Evolutionary conservation across 768 basidiomycete genomes (phyloP), one percentile per base, ranked within the genome.

Genomic region (Hericium alpestre): DNA sequence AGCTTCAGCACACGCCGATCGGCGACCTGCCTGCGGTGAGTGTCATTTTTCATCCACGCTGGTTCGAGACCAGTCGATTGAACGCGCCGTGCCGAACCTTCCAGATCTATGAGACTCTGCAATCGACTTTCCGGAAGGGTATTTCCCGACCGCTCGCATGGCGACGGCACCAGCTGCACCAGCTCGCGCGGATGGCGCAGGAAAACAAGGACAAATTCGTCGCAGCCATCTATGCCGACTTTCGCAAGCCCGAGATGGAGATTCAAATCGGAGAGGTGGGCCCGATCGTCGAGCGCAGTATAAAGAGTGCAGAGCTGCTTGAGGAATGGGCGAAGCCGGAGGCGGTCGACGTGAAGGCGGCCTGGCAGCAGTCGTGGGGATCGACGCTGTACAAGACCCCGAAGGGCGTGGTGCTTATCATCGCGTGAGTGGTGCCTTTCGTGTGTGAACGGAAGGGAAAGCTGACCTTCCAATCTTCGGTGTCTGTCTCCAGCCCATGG

Each of bases 401-500:
- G 3, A 66, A 65, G 56, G 67, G 67, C 25, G 60, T 59, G 22
- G 64, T 54, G 6, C 56, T 65, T 11, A 63, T 67, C 39, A 65
- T 65, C 43, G 32, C 56, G 59, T 63, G 47, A 40, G 61, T 54
- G 32, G 23, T 38, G 27, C 8, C 22, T 51, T 51, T 0, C 3
- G 22, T 46, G 43, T 20, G 43, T 46, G 55, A 18, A 12, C 37
- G 10, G 27, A 7, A 11, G 43, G 43, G 20, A 46, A 18, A 6
- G 43, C 43, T 46, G 43, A 46, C 20, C 15, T n/a, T 20, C 43
- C 43, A 18, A n/a, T 20, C n/a, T n/a, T n/a, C 43, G 43, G 20
- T n/a, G 43, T n/a, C n/a, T 46, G 1, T 54, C 49, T 37, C 16
- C 52, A 84, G 83, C 16, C 83, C 83, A 2, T 86, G 83, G 82